These are phyloP conservation scores for Trichophyton equinum DNA, from an alignment of 2,329 filamentous ascomycete species.

Conservation along the genomic window DNA sequence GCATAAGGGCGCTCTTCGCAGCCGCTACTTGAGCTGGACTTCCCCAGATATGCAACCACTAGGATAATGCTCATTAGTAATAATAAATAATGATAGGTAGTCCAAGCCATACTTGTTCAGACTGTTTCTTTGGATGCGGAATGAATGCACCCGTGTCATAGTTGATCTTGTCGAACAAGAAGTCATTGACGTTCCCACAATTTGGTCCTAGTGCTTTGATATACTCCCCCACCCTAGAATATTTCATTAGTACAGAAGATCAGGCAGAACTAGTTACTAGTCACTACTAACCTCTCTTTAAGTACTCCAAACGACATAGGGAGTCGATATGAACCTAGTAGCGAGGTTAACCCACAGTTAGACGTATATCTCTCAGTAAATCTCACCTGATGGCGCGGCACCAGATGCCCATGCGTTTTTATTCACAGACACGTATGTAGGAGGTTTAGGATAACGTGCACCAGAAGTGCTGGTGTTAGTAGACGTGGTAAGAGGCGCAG, in stretches of 20 bases:
- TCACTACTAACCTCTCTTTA: slow-evolving; percentile 6
- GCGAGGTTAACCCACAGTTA: background rate
- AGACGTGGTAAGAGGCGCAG: background rate
- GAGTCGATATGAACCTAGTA: slow-evolving; percentile 6
- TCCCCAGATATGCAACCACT: slow-evolving; percentile 21
- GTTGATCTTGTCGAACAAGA: slow-evolving; percentile 18
- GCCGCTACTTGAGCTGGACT: slow-evolving; percentile 16
- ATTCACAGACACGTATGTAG: background rate
- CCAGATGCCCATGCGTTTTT: background rate
- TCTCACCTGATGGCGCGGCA: background rate
- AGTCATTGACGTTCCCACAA: background rate
- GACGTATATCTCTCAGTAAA: background rate
- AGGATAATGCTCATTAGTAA: background rate
- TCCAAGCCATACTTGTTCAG: slow-evolving; percentile 15
- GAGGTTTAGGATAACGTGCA: background rate
- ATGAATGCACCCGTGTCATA: slow-evolving; percentile 20
- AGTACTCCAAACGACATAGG: slow-evolving; percentile 5
- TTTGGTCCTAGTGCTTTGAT: background rate
- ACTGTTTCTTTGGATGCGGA: slow-evolving; percentile 16
- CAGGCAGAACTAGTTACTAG: background rate
- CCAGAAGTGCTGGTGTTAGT: background rate
- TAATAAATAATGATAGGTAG: background rate
- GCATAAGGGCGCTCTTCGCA: slow-evolving; percentile 15
- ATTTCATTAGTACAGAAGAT: background rate
- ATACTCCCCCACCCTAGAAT: slow-evolving; percentile 2